phyloP scores from a whole-genome alignment of 805 yeast genomes.

The Brettanomyces nanus region DNA sequence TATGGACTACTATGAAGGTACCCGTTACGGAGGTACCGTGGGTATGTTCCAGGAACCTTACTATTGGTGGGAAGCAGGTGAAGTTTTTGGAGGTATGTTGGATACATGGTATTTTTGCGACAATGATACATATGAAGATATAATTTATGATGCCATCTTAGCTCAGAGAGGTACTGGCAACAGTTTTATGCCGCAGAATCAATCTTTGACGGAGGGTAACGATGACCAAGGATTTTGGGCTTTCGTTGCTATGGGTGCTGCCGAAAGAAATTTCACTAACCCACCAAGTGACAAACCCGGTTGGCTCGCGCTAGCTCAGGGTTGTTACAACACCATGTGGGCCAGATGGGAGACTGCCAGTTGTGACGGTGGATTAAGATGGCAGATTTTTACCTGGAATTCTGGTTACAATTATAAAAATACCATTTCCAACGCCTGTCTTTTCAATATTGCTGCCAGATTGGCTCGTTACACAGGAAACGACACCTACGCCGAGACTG shows the following conservation, averaged over 20 bases:
- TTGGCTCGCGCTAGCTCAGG: conserved; percentile 77
- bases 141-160: conserved; percentile 51
- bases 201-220: conserved; percentile 79
- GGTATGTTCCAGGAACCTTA: conserved; percentile 71
- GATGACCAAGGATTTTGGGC: conserved; percentile 97
- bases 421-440: conserved; percentile 77
- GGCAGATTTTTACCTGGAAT: conserved; percentile 90
- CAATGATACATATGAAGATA: conserved; percentile 52
- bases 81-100: conserved; percentile 58
- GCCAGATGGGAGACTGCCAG: conserved; percentile 61
- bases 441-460: conserved; percentile 76
- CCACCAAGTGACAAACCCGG: conserved; percentile 38
- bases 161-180: conserved; percentile 57
- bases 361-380: conserved; percentile 76
- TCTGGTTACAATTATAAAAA: conserved; percentile 83
- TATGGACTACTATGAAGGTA: conserved; percentile 74
- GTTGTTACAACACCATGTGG: conserved; percentile 79
- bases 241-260: conserved; percentile 73
- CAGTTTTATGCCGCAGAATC: conserved; percentile 75
- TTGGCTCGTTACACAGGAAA: conserved; percentile 73
- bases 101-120: conserved; percentile 69
- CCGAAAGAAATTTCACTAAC: conserved; percentile 74
- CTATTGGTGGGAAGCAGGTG: conserved; percentile 94
- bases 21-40: conserved; percentile 52
- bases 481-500: conserved; percentile 63